These are phyloP conservation scores for Blastomyces emzantsi DNA, from an alignment of 2,329 filamentous ascomycete species.

Conservation along the genomic window DNA sequence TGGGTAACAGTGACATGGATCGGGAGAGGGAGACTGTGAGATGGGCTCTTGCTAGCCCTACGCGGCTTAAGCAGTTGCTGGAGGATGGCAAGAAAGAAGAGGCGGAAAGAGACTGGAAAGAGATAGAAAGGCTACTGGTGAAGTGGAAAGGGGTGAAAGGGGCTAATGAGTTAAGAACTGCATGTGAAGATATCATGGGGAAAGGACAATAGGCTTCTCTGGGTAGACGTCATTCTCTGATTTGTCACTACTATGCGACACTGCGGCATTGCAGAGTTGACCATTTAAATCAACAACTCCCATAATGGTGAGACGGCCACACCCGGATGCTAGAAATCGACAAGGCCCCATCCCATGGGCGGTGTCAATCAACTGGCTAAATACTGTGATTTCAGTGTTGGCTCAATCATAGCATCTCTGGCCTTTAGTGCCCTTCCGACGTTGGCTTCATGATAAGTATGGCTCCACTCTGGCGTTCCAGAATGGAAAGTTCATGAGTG, in stretches of 20 bases:
- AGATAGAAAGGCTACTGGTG: conserved; percentile 31
- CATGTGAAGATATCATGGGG: conserved; percentile 34
- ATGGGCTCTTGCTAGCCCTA: conserved; percentile 38
- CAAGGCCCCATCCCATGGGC: background rate
- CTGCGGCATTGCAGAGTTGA: background rate
- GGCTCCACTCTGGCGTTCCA: background rate
- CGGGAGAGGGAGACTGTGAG: conserved; percentile 36
- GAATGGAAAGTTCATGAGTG: background rate
- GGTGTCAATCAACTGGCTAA: background rate
- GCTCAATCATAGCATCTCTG: too few species aligned
- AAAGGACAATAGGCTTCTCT: conserved; percentile 12
- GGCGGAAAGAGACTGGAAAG: conserved; percentile 36
- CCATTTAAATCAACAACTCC: background rate
- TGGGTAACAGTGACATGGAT: conserved; percentile 17
- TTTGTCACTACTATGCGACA: background rate
- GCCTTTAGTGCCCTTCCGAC: background rate
- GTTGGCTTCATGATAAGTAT: background rate
- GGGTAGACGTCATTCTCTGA: background rate
- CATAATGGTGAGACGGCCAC: background rate
- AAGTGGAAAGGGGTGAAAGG: conserved; percentile 39
- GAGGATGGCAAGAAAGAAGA: conserved; percentile 33
- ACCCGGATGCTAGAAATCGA: background rate
- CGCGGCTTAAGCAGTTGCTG: conserved; percentile 30
- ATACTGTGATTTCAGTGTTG: background rate
- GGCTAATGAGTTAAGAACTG: conserved; percentile 31